Evolutionary conservation across 495 filamentous ascomycete genomes (phyloP), one percentile per base, ranked within the genome.

Genomic region (Penicillium psychrofluorescens): DNA sequence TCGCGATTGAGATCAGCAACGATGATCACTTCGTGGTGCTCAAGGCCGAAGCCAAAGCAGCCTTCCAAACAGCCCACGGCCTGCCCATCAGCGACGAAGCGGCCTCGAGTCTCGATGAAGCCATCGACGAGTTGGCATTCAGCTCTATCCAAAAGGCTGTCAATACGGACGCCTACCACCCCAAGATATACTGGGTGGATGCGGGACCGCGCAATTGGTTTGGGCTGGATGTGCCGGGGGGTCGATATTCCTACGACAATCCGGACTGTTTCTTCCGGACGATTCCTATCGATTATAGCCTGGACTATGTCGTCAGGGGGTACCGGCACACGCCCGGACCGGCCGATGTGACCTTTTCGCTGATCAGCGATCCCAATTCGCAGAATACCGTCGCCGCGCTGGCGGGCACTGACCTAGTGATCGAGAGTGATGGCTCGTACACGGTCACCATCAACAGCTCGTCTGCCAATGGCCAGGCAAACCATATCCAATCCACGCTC

Each of bases 181-280:
- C 30, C 30, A 50, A 45, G 13, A 35, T 50, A 36, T 50, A 50
- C 27, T 45, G 41, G 47, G 32, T 45, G 10, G 47, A 50, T 37
- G 42, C 45, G 1, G 50, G 45, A 11, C 50, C 50, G 11, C 41
- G 45, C 2, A 42, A 38, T 30, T 49, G 45, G 50, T 42, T 53
- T 30, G 50, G 27, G 11, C 41, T 49, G 11, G 45, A 49, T 33
- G 45, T 53, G 7, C 41, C 45, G 8, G 50, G 50, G 4, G 45
- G 45, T 9, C 36, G 45, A 14, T 53, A 53, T 27, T 53, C 45
- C 8, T 53, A 53, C 34, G 45, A 49, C 13, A 53, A 53, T 16
- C 50, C 50, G 9, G 50, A 53, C 37, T 48, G 45, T 16, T 48
- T 53, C 31, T 53, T 48, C 28, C 50, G 50, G 38, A 53, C 45